Conservation (phyloP, 2,329 filamentous ascomycete genomes). For the Sporothrix humicola region DNA sequence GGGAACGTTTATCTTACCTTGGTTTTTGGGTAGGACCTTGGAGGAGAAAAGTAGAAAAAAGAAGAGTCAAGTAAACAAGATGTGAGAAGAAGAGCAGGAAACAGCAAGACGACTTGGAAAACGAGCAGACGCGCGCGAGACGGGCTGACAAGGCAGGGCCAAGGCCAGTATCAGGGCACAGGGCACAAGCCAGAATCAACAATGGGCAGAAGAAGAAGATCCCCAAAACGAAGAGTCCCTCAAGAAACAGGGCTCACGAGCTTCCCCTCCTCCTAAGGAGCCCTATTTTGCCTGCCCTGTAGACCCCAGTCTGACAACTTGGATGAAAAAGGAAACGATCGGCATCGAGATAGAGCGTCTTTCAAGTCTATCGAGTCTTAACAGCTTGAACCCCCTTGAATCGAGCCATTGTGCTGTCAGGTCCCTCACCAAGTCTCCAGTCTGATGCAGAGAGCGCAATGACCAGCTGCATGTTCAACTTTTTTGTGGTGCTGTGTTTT, state of each 20-base stretch:
- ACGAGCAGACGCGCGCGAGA: neutral
- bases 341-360: neutral
- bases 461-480: slow-evolving; percentile 5
- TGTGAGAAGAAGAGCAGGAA: neutral
- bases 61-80: neutral
- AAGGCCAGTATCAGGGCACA: too few relatives aligned
- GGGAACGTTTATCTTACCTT: neutral
- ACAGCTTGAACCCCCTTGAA: neutral
- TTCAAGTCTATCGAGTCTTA: neutral
- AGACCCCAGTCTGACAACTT: neutral
- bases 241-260: neutral
- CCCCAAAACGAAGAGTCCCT: too few relatives aligned
- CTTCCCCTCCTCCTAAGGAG: neutral
- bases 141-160: neutral
- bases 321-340: neutral
- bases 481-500: neutral
- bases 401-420: neutral
- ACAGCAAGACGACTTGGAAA: neutral
- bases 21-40: neutral
- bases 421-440: neutral
- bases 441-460: neutral
- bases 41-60: neutral
- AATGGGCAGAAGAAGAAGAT: neutral
- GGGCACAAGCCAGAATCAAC: neutral
- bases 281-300: slow-evolving; percentile 3